Conservation (phyloP, 768 basidiomycete genomes). For the Heimioporus sp. region DNA sequence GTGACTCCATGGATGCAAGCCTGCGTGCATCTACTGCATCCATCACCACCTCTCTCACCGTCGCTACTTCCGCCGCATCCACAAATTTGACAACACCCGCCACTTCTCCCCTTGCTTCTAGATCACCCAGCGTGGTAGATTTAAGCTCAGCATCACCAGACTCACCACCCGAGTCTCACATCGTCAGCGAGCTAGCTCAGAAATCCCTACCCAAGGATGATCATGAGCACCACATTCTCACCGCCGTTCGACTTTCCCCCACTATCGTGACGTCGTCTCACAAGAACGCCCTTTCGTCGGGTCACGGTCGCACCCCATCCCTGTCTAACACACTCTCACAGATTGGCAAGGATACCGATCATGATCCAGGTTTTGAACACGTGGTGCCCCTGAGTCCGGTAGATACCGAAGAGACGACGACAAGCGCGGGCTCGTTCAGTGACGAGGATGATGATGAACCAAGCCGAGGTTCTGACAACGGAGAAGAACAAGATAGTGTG, state of each 20-base stretch:
- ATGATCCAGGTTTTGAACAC: neutral
- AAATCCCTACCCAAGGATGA: conserved; percentile 11
- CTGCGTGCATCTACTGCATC: conserved; percentile 23
- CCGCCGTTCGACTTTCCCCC: conserved; percentile 26
- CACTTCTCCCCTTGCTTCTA: conserved; percentile 20
- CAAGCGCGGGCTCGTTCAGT: conserved; percentile 7
- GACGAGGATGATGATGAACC: conserved; percentile 11
- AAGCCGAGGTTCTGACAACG: conserved; percentile 1
- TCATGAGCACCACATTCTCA: conserved; percentile 19
- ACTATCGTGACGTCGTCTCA: conserved; percentile 3
- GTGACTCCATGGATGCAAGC: conserved; percentile 22
- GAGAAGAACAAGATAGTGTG: neutral
- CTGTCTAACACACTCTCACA: conserved; percentile 6
- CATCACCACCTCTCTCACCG: conserved; percentile 22
- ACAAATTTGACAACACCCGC: conserved; percentile 15
- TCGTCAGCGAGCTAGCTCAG: neutral
- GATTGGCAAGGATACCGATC: conserved; percentile 3
- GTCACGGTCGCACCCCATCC: neutral
- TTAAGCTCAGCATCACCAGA: conserved; percentile 6
- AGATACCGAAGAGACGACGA: conserved; percentile 8
- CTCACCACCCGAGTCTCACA: conserved; percentile 1
- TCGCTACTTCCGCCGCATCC: conserved; percentile 19
- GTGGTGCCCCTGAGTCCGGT: conserved; percentile 4
- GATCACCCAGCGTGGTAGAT: conserved; percentile 19
- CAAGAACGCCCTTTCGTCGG: conserved; percentile 2